Base-by-base conservation (phyloP, 2,329 filamentous ascomycete genomes). In the Pseudocercospora cruenta region DNA sequence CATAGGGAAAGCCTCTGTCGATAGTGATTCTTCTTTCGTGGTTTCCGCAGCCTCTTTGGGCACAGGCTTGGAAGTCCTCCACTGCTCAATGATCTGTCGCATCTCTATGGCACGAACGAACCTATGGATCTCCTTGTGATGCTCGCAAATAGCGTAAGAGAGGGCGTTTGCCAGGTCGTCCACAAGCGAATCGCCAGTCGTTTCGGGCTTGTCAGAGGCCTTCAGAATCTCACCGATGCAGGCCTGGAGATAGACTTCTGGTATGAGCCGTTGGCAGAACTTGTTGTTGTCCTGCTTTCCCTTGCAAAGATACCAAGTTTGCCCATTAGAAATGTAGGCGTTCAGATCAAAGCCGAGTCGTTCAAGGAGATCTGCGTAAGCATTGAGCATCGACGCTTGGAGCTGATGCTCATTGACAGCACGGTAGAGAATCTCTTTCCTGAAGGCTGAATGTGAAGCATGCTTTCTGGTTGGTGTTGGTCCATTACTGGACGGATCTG, bases 81-180 rank as follows among this genome's bases (percentile, higher is more conserved):
- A 67, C 45, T 53, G 55, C 45, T 67, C 65, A 24, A 67, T 58
- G 43, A 61, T 36, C 24, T 58, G 47, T 10, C 53, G 51, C 19
- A 31, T 58, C 39, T 67, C 65, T 9, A 67, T 43, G 6, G 62
- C 65, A n/a, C 65, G 62, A 6, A 49, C 61, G 26, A 64, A 45
- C 22, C 59, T 67, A 21, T 67, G 65, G 14, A 67, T 67, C 9
- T 33, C 53, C 12, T 47, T 62, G 16, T 67, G 65, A 39, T 67
- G 65, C 47, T 67, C 58, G 33, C 65, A 67, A 24, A 67, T 64
- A 21, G 65, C 61, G 31, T 62, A 67, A 9, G 65, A 62, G 8
- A 64, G 54, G 5, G 58, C 65, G 10, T 21, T 43, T 16, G 65
- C 62, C 22, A 65, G 33, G 8, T 60, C 62, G 24, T 67, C 62